Conservation (phyloP, 805 yeast species). For the Lachancea waltii region DNA sequence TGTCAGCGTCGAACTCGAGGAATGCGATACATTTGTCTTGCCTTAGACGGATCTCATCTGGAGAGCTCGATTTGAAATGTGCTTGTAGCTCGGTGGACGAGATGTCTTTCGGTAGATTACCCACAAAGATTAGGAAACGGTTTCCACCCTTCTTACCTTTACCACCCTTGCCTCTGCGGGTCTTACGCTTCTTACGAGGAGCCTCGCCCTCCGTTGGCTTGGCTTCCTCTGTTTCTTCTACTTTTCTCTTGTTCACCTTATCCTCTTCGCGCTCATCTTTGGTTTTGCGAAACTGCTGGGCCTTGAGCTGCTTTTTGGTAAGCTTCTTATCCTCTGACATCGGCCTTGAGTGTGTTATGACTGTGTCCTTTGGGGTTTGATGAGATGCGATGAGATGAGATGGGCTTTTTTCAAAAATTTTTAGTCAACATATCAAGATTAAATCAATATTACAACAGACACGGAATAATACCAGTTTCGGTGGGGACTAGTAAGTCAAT, state of each 20-base stretch:
- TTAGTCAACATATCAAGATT: background rate
- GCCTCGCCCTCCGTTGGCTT: slow-evolving; percentile 29
- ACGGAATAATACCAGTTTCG: too few species aligned
- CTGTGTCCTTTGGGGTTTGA: slow-evolving; percentile 1
- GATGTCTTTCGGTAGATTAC: slow-evolving; percentile 75
- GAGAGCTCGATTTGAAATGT: slow-evolving; percentile 70
- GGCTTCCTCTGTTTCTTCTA: slow-evolving; percentile 28
- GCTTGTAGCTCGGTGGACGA: slow-evolving; percentile 53
- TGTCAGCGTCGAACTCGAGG: slow-evolving; percentile 62
- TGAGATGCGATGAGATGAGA: slow-evolving; percentile 4
- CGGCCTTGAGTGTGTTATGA: too few species aligned
- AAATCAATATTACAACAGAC: too few species aligned
- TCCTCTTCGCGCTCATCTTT: slow-evolving; percentile 27
- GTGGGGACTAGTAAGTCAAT: too few species aligned
- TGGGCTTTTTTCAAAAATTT: slow-evolving; percentile 7
- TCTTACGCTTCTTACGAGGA: slow-evolving; percentile 57
- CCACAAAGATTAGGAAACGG: slow-evolving; percentile 80
- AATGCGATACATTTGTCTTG: slow-evolving; percentile 88
- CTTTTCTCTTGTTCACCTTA: slow-evolving; percentile 15
- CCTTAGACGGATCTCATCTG: slow-evolving; percentile 73
- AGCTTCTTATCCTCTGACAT: slow-evolving; percentile 24
- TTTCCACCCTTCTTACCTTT: slow-evolving; percentile 44
- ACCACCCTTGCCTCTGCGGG: slow-evolving; percentile 73
- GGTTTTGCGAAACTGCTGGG: slow-evolving; percentile 30
- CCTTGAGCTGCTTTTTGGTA: slow-evolving; percentile 34